These are phyloP conservation scores for Melanomma pulvis-pyrius DNA, from an alignment of 495 filamentous ascomycete genomes.

Conservation along the genomic window DNA sequence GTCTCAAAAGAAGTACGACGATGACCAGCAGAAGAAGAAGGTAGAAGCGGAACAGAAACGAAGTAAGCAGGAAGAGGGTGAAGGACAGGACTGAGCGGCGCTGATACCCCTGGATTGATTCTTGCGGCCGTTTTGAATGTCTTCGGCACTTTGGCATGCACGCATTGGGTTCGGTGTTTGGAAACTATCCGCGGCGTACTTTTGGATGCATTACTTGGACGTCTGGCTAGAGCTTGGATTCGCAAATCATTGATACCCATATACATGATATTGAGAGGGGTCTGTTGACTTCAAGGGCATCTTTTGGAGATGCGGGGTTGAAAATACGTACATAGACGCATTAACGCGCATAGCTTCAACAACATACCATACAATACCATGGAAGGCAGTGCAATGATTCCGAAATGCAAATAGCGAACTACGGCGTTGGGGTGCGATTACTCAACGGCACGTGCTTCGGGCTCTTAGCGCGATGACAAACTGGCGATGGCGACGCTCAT, in stretches of 20 bases:
- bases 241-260: neutral
- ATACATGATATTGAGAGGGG: neutral
- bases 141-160: neutral
- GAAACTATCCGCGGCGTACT: neutral
- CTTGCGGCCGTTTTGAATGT: neutral
- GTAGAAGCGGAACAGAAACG: slow-evolving; percentile 22
- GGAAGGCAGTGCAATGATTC: neutral
- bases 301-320: no score
- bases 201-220: neutral
- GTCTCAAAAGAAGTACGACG: neutral
- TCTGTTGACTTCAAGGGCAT: neutral
- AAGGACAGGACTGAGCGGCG: neutral
- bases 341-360: neutral
- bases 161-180: slow-evolving; percentile 1
- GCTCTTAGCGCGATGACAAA: slow-evolving; percentile 36
- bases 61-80: neutral
- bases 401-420: neutral
- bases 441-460: slow-evolving; percentile 6
- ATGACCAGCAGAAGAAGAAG: slow-evolving; percentile 27
- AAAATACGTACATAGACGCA: neutral
- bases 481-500: slow-evolving; percentile 26
- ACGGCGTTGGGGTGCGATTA: neutral
- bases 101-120: neutral
- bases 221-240: neutral
- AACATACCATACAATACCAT: neutral